Percentiles rank a stretch among this genome's conserved stretches.
phyloP scores from a whole-genome alignment of 2,329 filamentous ascomycete species.

The Botryosphaeria dothidea region DNA sequence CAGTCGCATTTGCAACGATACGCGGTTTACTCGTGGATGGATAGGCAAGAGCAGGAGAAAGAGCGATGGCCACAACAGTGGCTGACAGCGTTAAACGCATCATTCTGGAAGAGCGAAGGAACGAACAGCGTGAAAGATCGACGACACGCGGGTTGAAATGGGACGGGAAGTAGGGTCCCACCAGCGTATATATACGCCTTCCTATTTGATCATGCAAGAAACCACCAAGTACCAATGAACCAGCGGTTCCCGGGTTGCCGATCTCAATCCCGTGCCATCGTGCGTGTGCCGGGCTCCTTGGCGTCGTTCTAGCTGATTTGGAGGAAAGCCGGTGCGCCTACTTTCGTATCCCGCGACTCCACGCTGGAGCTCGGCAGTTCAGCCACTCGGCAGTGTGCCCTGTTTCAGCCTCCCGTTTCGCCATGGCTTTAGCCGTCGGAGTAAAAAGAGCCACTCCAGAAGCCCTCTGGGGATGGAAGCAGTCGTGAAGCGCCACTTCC shows the following conservation, averaged over 20 bases:
- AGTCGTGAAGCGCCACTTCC: background rate
- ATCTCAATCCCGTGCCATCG: constrained; percentile 9
- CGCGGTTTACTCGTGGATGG: background rate
- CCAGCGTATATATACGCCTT: background rate
- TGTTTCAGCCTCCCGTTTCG: constrained; percentile 15
- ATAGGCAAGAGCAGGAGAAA: background rate
- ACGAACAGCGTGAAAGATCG: background rate
- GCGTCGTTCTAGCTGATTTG: constrained; percentile 1
- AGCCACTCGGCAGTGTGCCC: background rate
- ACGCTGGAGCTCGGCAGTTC: background rate
- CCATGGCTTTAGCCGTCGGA: background rate
- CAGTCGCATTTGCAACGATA: background rate
- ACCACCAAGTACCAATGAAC: background rate
- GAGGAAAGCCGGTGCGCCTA: background rate
- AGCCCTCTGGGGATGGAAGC: background rate
- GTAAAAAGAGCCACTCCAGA: background rate
- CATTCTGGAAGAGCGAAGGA: background rate
- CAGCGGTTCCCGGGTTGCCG: background rate
- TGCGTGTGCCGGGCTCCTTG: background rate
- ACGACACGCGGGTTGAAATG: background rate
- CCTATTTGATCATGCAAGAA: background rate
- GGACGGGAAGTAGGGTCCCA: background rate
- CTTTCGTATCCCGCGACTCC: background rate
- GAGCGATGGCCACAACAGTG: background rate
- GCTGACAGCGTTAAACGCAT: background rate